Conservation (phyloP, 345 rosid species). For the Aquilaria yunnanensis region DNA sequence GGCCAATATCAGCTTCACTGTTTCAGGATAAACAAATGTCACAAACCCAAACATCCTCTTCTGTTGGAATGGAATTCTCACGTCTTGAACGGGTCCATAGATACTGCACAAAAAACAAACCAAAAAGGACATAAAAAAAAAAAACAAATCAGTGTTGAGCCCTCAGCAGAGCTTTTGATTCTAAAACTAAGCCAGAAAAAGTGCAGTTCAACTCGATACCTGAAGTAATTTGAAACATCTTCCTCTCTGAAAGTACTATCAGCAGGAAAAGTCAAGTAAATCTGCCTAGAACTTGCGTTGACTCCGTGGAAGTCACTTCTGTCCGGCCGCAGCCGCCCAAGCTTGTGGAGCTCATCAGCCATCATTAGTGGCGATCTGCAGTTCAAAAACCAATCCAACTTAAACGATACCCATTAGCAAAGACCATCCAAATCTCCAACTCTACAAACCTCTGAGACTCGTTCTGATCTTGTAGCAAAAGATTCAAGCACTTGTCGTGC, state of each 20-base stretch:
- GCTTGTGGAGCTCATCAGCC: slow-evolving; percentile 54
- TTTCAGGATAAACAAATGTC: slow-evolving; percentile 58
- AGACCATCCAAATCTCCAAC: neutral
- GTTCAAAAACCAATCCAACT: slow-evolving; percentile 7
- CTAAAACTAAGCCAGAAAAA: too few species aligned
- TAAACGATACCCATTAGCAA: slow-evolving; percentile 3
- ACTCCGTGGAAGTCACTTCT: slow-evolving; percentile 43
- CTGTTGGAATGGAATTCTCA: slow-evolving; percentile 77
- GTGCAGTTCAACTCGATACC: slow-evolving; percentile 23
- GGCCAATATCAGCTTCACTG: slow-evolving; percentile 69
- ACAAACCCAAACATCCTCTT: slow-evolving; percentile 82
- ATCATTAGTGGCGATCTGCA: slow-evolving; percentile 46
- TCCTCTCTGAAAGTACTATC: slow-evolving; percentile 79
- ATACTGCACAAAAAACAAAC: slow-evolving; percentile 25
- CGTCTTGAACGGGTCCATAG: slow-evolving; percentile 75
- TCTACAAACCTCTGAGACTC: slow-evolving; percentile 38
- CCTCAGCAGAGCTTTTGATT: too few species aligned
- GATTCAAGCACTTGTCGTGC: slow-evolving; percentile 40
- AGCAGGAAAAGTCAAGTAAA: slow-evolving; percentile 82
- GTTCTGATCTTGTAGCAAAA: slow-evolving; percentile 41
- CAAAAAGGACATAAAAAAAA: neutral
- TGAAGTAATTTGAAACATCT: slow-evolving; percentile 76
- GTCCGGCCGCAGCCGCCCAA: slow-evolving; percentile 47
- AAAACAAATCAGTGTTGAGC: neutral
- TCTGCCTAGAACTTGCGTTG: slow-evolving; percentile 67